Base-by-base conservation (phyloP, 441 rosid species). In the Theobroma grandiflorum region DNA sequence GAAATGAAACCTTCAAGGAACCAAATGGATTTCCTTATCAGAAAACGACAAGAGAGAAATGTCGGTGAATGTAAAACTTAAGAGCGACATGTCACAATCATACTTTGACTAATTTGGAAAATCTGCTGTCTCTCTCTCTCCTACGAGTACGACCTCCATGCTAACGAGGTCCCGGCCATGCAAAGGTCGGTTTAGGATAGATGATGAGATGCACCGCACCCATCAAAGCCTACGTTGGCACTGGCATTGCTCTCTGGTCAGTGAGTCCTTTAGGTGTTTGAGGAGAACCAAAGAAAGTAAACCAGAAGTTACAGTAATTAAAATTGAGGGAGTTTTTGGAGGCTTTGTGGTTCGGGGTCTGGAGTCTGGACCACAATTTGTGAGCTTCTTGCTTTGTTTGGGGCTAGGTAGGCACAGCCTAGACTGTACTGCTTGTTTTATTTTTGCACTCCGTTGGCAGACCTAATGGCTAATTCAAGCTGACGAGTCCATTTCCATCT, bases 401-500 rank as follows among this genome's bases (percentile, higher is more conserved):
- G 45, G 38, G 15, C 15, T 15, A 33, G 43, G 22, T n/a, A 20
- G 49, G 68, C 26, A 47, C 37, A 37, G 72, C 77, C 77, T 50
- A 72, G 12, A 22, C 40, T n/a, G 6, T 2, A 22, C 40, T n/a
- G 6, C 3, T 70, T 10, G 4, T 18, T 4, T 63, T 55, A 8
- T 43, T 61, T 18, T 8, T 8, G 18, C 6, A 26, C 3, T 37
- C 31, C 2, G 35, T 22, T 8, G 64, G 35, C 64, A 15, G 57
- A 12, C 3, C 31, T 26, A 35, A 22, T 3, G 43, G 6, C 76
- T 75, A 67, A 31, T 26, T 22, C 52, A 49, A 1, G 8, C 31
- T 67, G 86, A 79, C 67, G 52, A 8, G 84, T 82, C 83, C 50
- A 55, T 87, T 83, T 82, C 84, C 40, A 4, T 4, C 20, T 47